Evolutionary conservation across 2,329 filamentous ascomycete species (phyloP), one percentile per base, ranked within the genome.

Genomic region (Aspergillus felis): DNA sequence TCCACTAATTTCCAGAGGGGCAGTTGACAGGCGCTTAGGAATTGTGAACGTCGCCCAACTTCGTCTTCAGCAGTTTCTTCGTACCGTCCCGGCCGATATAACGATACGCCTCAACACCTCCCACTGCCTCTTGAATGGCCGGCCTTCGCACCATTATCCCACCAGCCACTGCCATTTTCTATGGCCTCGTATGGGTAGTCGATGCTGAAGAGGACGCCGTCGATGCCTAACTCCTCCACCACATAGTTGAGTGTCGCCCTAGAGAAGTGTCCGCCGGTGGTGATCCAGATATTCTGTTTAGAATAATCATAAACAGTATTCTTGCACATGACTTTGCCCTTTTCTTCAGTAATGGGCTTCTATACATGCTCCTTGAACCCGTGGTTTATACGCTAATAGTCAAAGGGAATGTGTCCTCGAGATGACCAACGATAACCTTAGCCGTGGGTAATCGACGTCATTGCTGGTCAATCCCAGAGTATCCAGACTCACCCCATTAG

Each of bases 401-500:
- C 74, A 57, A 76, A 77, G 1, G 76, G 76, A 22, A 78, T 68
- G 56, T 79, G 76, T 24, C 76, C 75, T 54, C n/a, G n/a, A 78
- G 61, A 63, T 79, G 76, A 1, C 76, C 76, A 12, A 79, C 62
- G 51, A 79, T 73, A 42, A 79, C 59, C 61, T 79, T 69, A 3
- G 75, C 66, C n/a, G 71, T 72, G 1, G 76, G 76, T 56, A 74
- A 68, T 14, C 75, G 69, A 78, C 72, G 41, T 76, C 77, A 57
- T 76, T 77, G 22, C 72, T 76, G 3, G 77, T 68, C 66, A 79
- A 71, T 0, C 76, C 75, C 3, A 86, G 71, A 0, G 81, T 67
- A 66, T 85, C 83, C 1, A 85, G 75, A 55, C 74, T 79, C 51
- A 85, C 81, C 4, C 78, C 82, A 1, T 83, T 78, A 9, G 81